Percentiles rank a stretch among this genome's conserved stretches.
phyloP scores from a whole-genome alignment of 495 filamentous ascomycete species.

The Xylaria sp. region DNA sequence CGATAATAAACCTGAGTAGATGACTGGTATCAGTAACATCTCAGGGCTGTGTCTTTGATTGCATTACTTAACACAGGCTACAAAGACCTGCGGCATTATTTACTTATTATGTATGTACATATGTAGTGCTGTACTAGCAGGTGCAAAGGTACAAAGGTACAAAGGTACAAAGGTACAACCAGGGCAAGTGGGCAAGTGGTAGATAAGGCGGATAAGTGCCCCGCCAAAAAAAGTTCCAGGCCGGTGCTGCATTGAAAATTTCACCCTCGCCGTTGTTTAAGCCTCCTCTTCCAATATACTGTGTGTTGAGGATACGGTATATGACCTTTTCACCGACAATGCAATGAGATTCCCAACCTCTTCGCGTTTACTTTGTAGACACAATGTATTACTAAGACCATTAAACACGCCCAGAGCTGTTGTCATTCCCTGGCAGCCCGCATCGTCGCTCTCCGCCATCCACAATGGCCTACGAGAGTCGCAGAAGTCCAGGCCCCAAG shows the following conservation, averaged over 20 bases:
- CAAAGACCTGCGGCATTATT: too few relatives aligned
- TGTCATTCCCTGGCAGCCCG: slow-evolving; percentile 25
- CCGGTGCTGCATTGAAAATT: too few relatives aligned
- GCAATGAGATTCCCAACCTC: slow-evolving; percentile 38
- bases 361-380: slow-evolving; percentile 36
- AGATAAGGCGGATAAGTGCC: neutral
- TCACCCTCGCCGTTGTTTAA: neutral
- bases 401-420: slow-evolving; percentile 13
- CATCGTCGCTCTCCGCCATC: slow-evolving; percentile 43
- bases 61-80: too few relatives aligned
- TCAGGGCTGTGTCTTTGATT: too few relatives aligned
- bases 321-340: slow-evolving; percentile 18
- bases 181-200: too few relatives aligned
- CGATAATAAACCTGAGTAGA: too few relatives aligned
- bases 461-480: slow-evolving; percentile 41
- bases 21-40: too few relatives aligned
- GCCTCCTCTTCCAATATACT: neutral
- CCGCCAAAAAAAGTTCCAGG: neutral
- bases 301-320: neutral
- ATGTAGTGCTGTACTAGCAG: too few relatives aligned
- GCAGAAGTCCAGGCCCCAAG: slow-evolving; percentile 37
- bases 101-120: too few relatives aligned
- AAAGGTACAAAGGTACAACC: too few relatives aligned
- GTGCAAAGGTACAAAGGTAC: too few relatives aligned
- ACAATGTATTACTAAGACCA: slow-evolving; percentile 29